Conservation (phyloP, 2,329 filamentous ascomycete genomes). For the Trichophyton verrucosum region DNA sequence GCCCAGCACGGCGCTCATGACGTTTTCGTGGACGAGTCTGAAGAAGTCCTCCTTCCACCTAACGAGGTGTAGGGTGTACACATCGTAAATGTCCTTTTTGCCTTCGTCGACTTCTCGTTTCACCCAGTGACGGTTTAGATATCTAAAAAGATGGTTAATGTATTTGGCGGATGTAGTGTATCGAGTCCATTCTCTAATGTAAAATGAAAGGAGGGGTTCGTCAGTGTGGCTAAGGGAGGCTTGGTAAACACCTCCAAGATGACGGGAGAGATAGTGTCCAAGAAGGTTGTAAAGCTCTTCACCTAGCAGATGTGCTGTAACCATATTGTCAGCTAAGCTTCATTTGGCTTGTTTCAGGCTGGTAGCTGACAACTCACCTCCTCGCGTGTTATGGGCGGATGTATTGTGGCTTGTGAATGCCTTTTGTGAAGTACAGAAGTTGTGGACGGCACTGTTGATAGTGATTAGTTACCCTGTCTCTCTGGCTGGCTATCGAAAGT, state of each 20-base stretch:
- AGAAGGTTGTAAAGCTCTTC: slow-evolving; percentile 93
- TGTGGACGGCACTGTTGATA: slow-evolving; percentile 65
- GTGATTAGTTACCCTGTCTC: slow-evolving; percentile 4
- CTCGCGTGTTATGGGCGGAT: slow-evolving; percentile 50
- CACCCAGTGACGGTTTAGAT: slow-evolving; percentile 96
- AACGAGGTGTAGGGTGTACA: slow-evolving; percentile 91
- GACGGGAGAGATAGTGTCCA: slow-evolving; percentile 67
- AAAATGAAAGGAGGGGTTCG: slow-evolving; percentile 80
- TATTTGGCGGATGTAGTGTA: slow-evolving; percentile 95
- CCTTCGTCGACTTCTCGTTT: slow-evolving; percentile 98
- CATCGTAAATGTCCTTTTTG: slow-evolving; percentile 95
- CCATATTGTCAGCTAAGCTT: slow-evolving; percentile 8
- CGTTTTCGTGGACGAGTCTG: slow-evolving; percentile 64
- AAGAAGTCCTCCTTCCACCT: slow-evolving; percentile 94
- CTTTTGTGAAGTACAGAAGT: slow-evolving; percentile 98
- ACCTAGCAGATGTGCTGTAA: slow-evolving; percentile 73
- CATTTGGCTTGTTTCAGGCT: neutral
- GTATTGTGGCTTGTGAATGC: slow-evolving; percentile 50
- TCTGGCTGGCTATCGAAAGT: neutral
- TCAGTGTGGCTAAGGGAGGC: slow-evolving; percentile 71
- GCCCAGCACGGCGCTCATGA: slow-evolving; percentile 90
- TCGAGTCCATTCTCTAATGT: slow-evolving; percentile 91
- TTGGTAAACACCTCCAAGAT: slow-evolving; percentile 58
- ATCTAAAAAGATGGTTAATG: slow-evolving; percentile 92
- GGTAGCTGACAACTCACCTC: slow-evolving; percentile 46